Conservation (phyloP, 306 rosid species). For the Gastrolobium bilobum region DNA sequence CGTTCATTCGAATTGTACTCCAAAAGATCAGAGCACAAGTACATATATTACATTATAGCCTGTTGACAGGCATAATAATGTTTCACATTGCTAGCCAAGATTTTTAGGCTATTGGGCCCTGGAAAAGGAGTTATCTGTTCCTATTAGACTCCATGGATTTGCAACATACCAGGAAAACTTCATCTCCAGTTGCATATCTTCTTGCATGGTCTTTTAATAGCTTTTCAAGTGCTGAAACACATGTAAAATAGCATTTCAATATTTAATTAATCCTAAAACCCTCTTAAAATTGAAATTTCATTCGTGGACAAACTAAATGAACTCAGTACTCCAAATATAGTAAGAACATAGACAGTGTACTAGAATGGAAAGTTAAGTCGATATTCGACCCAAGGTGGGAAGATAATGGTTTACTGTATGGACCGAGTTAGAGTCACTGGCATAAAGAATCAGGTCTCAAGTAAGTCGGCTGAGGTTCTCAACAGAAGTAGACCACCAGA, state of each 20-base stretch:
- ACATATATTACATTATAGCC: conserved; percentile 6
- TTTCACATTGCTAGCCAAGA: conserved; percentile 12
- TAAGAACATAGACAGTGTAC: no score
- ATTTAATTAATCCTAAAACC: conserved; percentile 22
- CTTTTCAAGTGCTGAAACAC: conserved; percentile 54
- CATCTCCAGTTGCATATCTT: conserved; percentile 60
- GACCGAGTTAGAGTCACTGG: no score
- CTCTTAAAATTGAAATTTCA: no score
- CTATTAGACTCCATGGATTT: neutral
- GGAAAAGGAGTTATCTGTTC: conserved; percentile 21
- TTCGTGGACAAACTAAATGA: no score
- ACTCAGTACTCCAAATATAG: no score
- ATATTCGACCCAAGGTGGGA: no score
- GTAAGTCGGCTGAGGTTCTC: no score
- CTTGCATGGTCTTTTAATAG: conserved; percentile 52
- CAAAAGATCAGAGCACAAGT: conserved; percentile 29
- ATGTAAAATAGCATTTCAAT: conserved; percentile 23
- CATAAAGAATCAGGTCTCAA: no score
- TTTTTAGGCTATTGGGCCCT: conserved; percentile 4
- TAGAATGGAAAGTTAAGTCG: no score
- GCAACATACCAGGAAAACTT: conserved; percentile 48
- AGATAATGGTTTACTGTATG: no score
- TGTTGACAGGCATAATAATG: neutral
- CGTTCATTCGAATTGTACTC: neutral
- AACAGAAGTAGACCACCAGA: no score